Base-by-base conservation (phyloP, 1,284 basidiomycete species). In the Cryptococcus maquisensis region DNA sequence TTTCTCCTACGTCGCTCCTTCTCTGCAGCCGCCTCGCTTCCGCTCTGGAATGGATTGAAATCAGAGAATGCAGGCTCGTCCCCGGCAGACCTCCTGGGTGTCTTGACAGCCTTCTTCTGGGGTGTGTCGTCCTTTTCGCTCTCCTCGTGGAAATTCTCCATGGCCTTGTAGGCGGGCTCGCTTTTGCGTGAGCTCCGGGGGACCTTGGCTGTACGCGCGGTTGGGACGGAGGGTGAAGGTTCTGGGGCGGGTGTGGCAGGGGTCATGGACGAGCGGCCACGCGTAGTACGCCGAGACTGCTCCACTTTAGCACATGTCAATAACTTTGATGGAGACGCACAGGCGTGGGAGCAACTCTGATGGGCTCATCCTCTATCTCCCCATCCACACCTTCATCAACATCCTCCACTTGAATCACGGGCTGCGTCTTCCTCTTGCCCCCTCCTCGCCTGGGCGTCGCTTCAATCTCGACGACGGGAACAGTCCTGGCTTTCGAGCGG, bases 121-220 rank as follows among this genome's bases (percentile, higher is more conserved):
- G 56, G 37, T 44, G 58, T 56, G 16, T 61, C 86, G 85, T 60
- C 84, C 83, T 70, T 84, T 81, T 65, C 81, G 81, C 75, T 84
- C 82, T 89, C 84, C 61, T 82, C 85, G 70, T 83, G 83, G 51
- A 87, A 75, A 8, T 63, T 44, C 32, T 61, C 61, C 55, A 66
- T 55, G 20, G 51, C 39, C 16, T 49, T 49, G 44, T 60, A 51
- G 1, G 55, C 48, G 8, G 54, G 32, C 40, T 55, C 56, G n/a
- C 55, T 58, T 15, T 53, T 52, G 18, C 57, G 26, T 7, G 47
- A 43, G 43, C 51, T 61, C 54, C 41, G 49, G 20, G 37, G 55
- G 16, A 49, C 15, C n/a, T 52, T 55, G 13, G 46, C 47, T 40
- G 47, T 44, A 13, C 47, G 57, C 5, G 54, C 51, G n/a, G n/a